Evolutionary conservation across 108 stramenopile species (phyloP).

Genomic region (Mayamaea pseudoterrestris): DNA sequence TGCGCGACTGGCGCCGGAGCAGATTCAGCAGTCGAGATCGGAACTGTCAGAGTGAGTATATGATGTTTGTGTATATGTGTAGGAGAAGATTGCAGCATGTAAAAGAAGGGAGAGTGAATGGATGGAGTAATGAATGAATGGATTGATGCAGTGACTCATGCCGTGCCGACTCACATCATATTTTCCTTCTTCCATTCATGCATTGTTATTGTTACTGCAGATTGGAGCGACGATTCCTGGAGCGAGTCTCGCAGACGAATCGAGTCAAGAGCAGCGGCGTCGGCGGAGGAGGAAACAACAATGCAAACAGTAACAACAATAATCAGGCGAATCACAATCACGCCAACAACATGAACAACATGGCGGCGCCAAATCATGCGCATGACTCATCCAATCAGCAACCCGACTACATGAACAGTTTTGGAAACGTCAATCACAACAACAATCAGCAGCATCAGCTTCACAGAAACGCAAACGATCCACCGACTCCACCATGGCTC

Average conservation of each 20-base stretch:
- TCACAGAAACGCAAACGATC: not conserved
- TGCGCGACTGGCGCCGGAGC: constrained; percentile 75
- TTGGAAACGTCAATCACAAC: too few species aligned
- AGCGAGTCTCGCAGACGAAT: constrained; percentile 88
- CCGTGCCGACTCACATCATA: not conserved
- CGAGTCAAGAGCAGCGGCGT: constrained; percentile 60
- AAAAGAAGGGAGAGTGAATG: too few species aligned
- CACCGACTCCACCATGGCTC: constrained; percentile 38
- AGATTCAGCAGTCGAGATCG: constrained; percentile 67
- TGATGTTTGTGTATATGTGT: not conserved
- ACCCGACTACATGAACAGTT: too few species aligned
- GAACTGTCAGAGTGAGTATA: constrained; percentile 60
- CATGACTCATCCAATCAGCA: not conserved
- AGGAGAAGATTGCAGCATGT: too few species aligned
- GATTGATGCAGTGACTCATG: too few species aligned
- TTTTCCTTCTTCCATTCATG: constrained; percentile 1
- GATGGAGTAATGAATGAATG: too few species aligned
- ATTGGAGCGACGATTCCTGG: constrained; percentile 84
- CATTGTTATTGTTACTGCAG: constrained; percentile 6
- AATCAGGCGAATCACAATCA: not conserved
- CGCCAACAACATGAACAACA: not conserved
- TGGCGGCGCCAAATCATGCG: not conserved
- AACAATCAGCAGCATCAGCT: constrained; percentile 1
- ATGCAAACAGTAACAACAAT: not conserved
- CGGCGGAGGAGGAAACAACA: constrained; percentile 3